These are phyloP conservation scores for Talaromyces funiculosus DNA, from an alignment of 2,329 filamentous ascomycete species.

Conservation along the genomic window DNA sequence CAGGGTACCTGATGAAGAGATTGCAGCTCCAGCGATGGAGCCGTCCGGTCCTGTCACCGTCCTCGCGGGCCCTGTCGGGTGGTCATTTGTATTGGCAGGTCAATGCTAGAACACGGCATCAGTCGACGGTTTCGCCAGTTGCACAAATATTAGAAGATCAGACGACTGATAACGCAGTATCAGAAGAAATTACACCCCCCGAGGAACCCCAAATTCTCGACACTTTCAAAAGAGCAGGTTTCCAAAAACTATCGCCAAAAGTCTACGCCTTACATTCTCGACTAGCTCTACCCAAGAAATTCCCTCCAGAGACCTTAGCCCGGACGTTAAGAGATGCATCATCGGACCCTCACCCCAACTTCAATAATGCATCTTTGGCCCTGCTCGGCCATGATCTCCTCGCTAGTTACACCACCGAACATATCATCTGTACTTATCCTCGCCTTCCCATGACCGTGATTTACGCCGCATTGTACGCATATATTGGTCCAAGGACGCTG, in stretches of 20 bases:
- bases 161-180: constrained; percentile 21
- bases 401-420: constrained; percentile 83
- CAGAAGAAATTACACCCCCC: constrained; percentile 23
- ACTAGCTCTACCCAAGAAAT: constrained; percentile 70
- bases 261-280: constrained; percentile 88
- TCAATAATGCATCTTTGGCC: constrained; percentile 84
- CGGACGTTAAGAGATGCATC: constrained; percentile 79
- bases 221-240: constrained; percentile 66
- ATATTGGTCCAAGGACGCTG: constrained; percentile 69
- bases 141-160: constrained; percentile 24
- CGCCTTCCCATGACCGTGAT: constrained; percentile 84
- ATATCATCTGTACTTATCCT: constrained; percentile 81
- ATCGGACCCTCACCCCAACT: constrained; percentile 69
- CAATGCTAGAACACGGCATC: constrained; percentile 32
- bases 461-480: constrained; percentile 79
- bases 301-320: constrained; percentile 81
- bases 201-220: constrained; percentile 41
- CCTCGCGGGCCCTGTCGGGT: constrained; percentile 41
- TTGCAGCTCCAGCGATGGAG: constrained; percentile 49
- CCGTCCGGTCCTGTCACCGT: constrained; percentile 46
- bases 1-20: constrained; percentile 43
- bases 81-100: constrained; percentile 33
- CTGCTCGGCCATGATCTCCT: constrained; percentile 77
- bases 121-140: constrained; percentile 36
- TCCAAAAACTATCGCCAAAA: constrained; percentile 71